Evolutionary conservation across 2,329 filamentous ascomycete genomes (phyloP).

Genomic region (Reticulascus tulasneorum): DNA sequence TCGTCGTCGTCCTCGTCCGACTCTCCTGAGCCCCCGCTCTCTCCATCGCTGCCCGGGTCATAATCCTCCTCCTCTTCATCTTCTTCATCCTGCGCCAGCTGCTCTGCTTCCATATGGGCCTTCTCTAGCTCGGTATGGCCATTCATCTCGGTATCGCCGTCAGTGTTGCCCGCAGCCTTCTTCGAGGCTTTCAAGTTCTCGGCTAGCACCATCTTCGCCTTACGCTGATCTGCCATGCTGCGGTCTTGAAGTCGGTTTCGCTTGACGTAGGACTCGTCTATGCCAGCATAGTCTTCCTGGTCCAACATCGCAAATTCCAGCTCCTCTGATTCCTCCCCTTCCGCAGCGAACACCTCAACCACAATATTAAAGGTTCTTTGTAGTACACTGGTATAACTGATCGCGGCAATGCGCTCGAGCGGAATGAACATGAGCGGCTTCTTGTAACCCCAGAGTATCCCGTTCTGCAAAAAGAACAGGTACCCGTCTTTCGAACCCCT

Average conservation of each 20-base stretch:
- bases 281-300: conserved; percentile 62
- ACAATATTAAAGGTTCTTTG: conserved; percentile 67
- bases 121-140: conserved; percentile 46
- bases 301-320: conserved; percentile 67
- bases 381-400: conserved; percentile 65
- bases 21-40: conserved; percentile 53
- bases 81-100: conserved; percentile 54
- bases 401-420: conserved; percentile 54
- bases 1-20: conserved; percentile 50
- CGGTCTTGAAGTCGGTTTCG: conserved; percentile 59
- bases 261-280: conserved; percentile 59
- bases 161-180: conserved; percentile 32
- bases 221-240: conserved; percentile 65
- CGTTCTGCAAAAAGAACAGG: conserved; percentile 62
- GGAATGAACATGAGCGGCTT: conserved; percentile 65
- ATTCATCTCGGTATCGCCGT: no score
- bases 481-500: conserved; percentile 66
- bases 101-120: conserved; percentile 47
- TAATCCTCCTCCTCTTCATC: conserved; percentile 65
- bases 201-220: conserved; percentile 58
- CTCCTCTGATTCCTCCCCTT: conserved; percentile 50
- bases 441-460: conserved; percentile 68
- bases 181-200: conserved; percentile 54
- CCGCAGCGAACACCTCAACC: conserved; percentile 52
- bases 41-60: conserved; percentile 57